Base-by-base conservation (phyloP, 2,329 filamentous ascomycete genomes). In the Bipolaris gigantea region DNA sequence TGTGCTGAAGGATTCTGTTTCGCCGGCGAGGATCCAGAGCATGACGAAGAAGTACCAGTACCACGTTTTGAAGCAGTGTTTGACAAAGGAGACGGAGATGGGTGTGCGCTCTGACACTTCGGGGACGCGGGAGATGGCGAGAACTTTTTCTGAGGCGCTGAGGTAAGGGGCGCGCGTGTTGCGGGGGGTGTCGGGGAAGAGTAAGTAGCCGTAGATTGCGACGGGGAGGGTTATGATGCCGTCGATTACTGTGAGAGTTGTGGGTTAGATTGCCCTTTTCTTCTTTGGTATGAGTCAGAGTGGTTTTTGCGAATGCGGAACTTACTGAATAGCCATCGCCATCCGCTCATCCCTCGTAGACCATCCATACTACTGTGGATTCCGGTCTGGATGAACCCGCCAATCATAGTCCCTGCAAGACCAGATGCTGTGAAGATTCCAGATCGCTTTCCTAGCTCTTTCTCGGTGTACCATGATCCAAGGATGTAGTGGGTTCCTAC, bases 1-100 rank as follows among this genome's bases (percentile, higher is more conserved):
- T 18, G 82, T 80, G 48, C 82, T 84, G 70, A 89, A 90, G 0
- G 85, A 88, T 68, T 91, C 88, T 0, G 85, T 86, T 66, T 89
- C 86, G 27, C 87, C 86, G 0, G 86, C 87, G 36, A 90, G 84
- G 59, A 88, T 81, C 86, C 86, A 89, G 0, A 89, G 80, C 4
- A 83, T 65, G 2, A 85, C 80, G 61, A 89, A 89, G 1, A 84
- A 85, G 77, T 85, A 88, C 79, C 83, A 87, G 63, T 86, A 81
- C 81, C 82, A 86, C 0, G 83, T 85, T 0, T 76, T 74, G 9
- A 88, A 76, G 15, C 86, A 80, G 40, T 78, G 79, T 57, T 79
- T 83, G 21, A 80, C 60, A 59, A 88, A 87, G 1, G 61, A 55
- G 50, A 78, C 67, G 23, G 69, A 80, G 11, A 85, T 66, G 0